Conservation (phyloP, 2,329 filamentous ascomycete species). For the Alternaria arborescens region DNA sequence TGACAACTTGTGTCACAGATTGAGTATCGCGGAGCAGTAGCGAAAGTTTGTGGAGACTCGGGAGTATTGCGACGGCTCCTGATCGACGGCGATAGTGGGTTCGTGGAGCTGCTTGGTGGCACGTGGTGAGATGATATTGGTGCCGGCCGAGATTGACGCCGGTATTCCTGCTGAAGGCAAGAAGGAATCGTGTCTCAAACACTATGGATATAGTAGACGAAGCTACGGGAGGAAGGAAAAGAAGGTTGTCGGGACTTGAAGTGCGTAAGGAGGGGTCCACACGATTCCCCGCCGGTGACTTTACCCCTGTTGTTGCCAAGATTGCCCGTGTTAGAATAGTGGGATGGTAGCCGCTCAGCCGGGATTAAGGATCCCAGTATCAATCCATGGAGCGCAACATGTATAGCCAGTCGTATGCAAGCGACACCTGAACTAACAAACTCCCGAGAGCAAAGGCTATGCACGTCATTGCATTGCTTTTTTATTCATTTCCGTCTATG, state of each 20-base stretch:
- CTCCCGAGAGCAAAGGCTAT: neutral
- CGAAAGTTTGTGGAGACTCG: neutral
- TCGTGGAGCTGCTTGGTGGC: slow-evolving; percentile 2
- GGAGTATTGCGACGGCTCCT: neutral
- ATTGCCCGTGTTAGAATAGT: neutral
- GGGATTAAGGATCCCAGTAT: neutral
- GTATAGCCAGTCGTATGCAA: neutral
- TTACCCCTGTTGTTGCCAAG: slow-evolving; percentile 14
- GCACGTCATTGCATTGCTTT: neutral
- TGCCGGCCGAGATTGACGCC: neutral
- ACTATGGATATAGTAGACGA: neutral
- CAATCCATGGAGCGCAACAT: neutral
- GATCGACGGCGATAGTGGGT: slow-evolving; percentile 2
- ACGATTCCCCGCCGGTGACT: slow-evolving; percentile 14
- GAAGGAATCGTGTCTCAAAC: neutral
- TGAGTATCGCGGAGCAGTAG: slow-evolving; percentile 1
- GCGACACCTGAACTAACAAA: neutral
- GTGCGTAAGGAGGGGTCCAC: slow-evolving; percentile 18
- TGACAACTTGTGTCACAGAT: neutral
- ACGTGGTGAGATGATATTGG: neutral
- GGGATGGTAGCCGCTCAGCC: slow-evolving; percentile 3
- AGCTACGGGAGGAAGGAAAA: neutral
- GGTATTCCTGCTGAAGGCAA: neutral
- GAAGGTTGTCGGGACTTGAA: slow-evolving; percentile 1
- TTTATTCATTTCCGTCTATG: neutral